These are phyloP conservation scores for Yamadazyma diddensiae DNA, from an alignment of 1,139 yeast genomes.

Conservation along the genomic window DNA sequence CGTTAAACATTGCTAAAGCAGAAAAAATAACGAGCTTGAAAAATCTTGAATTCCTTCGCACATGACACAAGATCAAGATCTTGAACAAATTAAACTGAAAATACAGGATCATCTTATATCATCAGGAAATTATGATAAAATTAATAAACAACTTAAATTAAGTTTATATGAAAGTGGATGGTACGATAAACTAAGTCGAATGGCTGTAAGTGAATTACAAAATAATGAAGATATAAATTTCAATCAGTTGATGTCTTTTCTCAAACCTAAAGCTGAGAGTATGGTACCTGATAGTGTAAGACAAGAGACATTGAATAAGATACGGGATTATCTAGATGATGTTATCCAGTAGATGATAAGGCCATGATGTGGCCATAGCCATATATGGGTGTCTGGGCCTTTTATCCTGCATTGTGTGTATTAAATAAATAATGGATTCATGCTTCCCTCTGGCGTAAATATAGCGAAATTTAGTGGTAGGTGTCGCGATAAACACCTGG, in stretches of 20 bases:
- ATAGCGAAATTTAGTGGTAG: too few species aligned
- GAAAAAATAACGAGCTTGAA: too few species aligned
- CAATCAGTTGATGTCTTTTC: constrained; percentile 46
- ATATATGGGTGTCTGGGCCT: too few species aligned
- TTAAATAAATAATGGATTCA: too few species aligned
- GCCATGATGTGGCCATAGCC: too few species aligned
- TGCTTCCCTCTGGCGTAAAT: too few species aligned
- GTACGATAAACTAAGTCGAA: constrained; percentile 69
- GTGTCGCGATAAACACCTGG: too few species aligned
- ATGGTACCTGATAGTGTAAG: constrained; percentile 68
- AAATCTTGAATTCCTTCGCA: constrained; percentile 1
- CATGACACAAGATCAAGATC: constrained; percentile 38
- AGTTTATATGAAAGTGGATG: constrained; percentile 78
- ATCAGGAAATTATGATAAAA: constrained; percentile 76
- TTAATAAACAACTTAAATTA: constrained; percentile 58
- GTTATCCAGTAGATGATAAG: constrained; percentile 33
- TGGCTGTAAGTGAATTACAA: constrained; percentile 45
- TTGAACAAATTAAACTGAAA: constrained; percentile 55
- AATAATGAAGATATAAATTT: constrained; percentile 43
- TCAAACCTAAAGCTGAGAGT: constrained; percentile 66
- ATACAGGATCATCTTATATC: constrained; percentile 70
- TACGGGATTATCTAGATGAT: constrained; percentile 60
- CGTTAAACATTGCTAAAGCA: background rate
- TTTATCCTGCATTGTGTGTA: too few species aligned
- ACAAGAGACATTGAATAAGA: constrained; percentile 54